A percentile compares a stretch with the other conserved stretches of the same genome.
These are phyloP conservation scores for Penicillium macrosclerotiorum DNA, from an alignment of 495 filamentous ascomycete species.

Conservation along the genomic window DNA sequence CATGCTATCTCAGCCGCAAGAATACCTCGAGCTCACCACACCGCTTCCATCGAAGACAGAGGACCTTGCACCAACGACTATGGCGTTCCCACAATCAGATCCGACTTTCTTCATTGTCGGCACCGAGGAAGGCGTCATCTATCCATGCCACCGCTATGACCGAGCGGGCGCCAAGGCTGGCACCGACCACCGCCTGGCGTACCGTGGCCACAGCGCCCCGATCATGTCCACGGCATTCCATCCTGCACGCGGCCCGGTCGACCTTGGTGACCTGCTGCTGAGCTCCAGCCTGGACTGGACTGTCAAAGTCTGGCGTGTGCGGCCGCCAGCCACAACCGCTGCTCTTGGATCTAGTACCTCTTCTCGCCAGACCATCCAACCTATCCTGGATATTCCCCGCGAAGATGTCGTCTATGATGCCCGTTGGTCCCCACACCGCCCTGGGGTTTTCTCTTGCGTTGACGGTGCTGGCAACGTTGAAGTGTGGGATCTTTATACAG, in stretches of 20 bases:
- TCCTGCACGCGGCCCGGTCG: slow-evolving; percentile 82
- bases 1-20: slow-evolving; percentile 94
- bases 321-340: slow-evolving; percentile 58
- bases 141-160: slow-evolving; percentile 94
- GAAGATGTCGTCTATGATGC: slow-evolving; percentile 98
- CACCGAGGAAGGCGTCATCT: slow-evolving; percentile 93
- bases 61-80: slow-evolving; percentile 91
- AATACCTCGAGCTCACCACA: slow-evolving; percentile 78
- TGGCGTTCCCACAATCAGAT: slow-evolving; percentile 93
- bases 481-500: slow-evolving; percentile 90
- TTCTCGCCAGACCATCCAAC: slow-evolving; percentile 51
- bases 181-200: slow-evolving; percentile 79
- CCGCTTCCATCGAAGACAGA: slow-evolving; percentile 90
- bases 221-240: slow-evolving; percentile 97
- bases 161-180: slow-evolving; percentile 95
- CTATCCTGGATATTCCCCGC: slow-evolving; percentile 82
- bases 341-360: slow-evolving; percentile 40
- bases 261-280: slow-evolving; percentile 92
- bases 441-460: slow-evolving; percentile 89
- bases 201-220: slow-evolving; percentile 84
- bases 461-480: slow-evolving; percentile 93
- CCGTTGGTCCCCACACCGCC: slow-evolving; percentile 86
- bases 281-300: slow-evolving; percentile 90
- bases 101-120: slow-evolving; percentile 97
- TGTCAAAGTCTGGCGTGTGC: slow-evolving; percentile 93